Evolutionary conservation across 768 basidiomycete genomes (phyloP), one percentile per base, ranked within the genome.

Genomic region (Hydnomerulius pinastri): DNA sequence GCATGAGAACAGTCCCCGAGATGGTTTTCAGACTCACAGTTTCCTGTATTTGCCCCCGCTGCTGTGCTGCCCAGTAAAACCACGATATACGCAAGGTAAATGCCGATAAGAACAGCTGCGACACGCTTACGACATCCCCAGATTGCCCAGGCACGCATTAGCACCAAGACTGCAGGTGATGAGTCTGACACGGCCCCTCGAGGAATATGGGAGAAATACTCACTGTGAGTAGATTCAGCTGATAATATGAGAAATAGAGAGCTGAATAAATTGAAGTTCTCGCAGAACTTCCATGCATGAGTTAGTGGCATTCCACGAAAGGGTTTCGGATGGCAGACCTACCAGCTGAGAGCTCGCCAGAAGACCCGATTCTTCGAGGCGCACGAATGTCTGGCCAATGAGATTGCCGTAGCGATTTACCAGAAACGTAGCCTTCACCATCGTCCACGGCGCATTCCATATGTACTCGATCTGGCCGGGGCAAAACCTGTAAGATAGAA

Each of bases 341-440:
- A n/a, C n/a, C n/a, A n/a, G n/a, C n/a, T n/a, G n/a, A n/a, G n/a
- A n/a, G n/a, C n/a, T n/a, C n/a, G n/a, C n/a, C n/a, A n/a, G n/a
- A n/a, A n/a, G n/a, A n/a, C 67, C 67, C 2, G 50, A 48, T 41
- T 66, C 65, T 20, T 62, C 57, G 5, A 66, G n/a, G 33, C 44
- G 30, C 0, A 66, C 18, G 23, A 62, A 50, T 3, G 53, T 50
- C 27, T 67, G 65, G 18, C 60, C 56, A 0, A 52, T 27, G 41
- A 66, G 23, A 21, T 45, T 55, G 0, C 42, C 51, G 11, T 61
- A 61, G 13, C 59, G 59, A 23, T 54, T 61, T 48, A 60, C 20
- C 9, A 62, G 44, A 38, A 63, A 62, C 12, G 46, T 25, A 10
- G 42, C 45, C 30, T 60, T 60, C 18, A 39, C 30, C 8, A 51